A percentile compares a stretch with the other conserved stretches of the same genome.
These are phyloP conservation scores for Candida anutae DNA, from an alignment of 1,139 yeast species.

Conservation along the genomic window DNA sequence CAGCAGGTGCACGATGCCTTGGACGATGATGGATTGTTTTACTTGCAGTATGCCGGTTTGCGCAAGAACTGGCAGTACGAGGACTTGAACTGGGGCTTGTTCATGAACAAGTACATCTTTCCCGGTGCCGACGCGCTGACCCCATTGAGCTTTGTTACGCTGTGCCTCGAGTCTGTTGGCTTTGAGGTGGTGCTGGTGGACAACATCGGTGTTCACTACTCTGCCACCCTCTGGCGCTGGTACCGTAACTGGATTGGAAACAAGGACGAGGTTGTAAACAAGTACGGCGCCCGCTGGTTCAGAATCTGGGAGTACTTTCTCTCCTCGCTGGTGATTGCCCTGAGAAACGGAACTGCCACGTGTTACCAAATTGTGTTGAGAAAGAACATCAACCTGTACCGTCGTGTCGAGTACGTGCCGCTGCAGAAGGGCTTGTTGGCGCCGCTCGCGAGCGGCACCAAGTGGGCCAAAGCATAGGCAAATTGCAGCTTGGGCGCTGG, in stretches of 20 bases:
- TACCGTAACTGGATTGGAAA: constrained; percentile 90
- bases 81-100: constrained; percentile 89
- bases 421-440: constrained; percentile 67
- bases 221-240: constrained; percentile 92
- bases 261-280: constrained; percentile 66
- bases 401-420: constrained; percentile 77
- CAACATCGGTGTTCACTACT: constrained; percentile 88
- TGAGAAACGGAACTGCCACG: constrained; percentile 92
- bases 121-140: constrained; percentile 98
- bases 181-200: constrained; percentile 81
- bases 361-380: constrained; percentile 88
- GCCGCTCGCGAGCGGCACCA: constrained; percentile 45
- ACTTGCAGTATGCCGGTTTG: constrained; percentile 83
- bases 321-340: constrained; percentile 71
- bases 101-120: constrained; percentile 94
- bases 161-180: constrained; percentile 74
- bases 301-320: constrained; percentile 92
- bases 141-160: constrained; percentile 77
- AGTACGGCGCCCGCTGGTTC: constrained; percentile 86
- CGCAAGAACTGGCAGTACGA: constrained; percentile 94
- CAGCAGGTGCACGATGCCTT: constrained; percentile 77
- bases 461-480: constrained; percentile 28
- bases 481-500: too few relatives aligned
- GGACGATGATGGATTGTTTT: constrained; percentile 87
- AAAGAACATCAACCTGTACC: constrained; percentile 80